A percentile compares a stretch with the other conserved stretches of the same genome.
Evolutionary conservation across 768 basidiomycete genomes (phyloP).

Genomic region (Mycena rosella): DNA sequence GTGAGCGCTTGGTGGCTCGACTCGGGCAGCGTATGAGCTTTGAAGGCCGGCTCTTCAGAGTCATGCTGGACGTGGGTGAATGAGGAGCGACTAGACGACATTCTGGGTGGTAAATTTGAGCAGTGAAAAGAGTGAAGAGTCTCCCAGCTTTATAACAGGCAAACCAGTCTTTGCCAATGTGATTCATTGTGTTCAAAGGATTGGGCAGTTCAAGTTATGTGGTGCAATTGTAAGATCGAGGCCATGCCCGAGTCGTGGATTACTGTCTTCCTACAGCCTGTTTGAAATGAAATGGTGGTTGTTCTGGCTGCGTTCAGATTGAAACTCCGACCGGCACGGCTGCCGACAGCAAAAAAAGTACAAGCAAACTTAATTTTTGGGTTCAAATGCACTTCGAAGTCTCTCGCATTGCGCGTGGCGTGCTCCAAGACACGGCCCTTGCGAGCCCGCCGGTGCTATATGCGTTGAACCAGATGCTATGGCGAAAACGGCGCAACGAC

Average conservation of each 20-base stretch:
- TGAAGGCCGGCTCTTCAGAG: background rate
- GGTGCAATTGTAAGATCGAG: background rate
- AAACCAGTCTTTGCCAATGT: background rate
- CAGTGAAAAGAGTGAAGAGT: background rate
- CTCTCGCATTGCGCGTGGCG: background rate
- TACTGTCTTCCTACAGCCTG: background rate
- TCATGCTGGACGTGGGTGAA: slow-evolving; percentile 21
- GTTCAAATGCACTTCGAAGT: too few species aligned
- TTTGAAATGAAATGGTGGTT: slow-evolving; percentile 9
- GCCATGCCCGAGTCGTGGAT: background rate
- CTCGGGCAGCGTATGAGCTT: background rate
- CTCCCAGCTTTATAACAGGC: background rate
- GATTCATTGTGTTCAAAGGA: too few species aligned
- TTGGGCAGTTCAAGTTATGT: too few species aligned
- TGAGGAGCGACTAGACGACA: slow-evolving; percentile 24
- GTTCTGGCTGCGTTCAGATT: background rate
- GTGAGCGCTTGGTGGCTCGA: background rate
- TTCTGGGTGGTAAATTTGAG: background rate
- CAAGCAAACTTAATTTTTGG: too few species aligned
- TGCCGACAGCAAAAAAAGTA: background rate
- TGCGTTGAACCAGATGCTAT: background rate
- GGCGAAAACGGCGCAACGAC: background rate
- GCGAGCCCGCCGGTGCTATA: background rate
- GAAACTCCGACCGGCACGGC: slow-evolving; percentile 12
- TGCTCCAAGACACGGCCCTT: too few species aligned